Conservation (phyloP, 208 protist genomes). For the Leptomonas pyrrhocoris region DNA sequence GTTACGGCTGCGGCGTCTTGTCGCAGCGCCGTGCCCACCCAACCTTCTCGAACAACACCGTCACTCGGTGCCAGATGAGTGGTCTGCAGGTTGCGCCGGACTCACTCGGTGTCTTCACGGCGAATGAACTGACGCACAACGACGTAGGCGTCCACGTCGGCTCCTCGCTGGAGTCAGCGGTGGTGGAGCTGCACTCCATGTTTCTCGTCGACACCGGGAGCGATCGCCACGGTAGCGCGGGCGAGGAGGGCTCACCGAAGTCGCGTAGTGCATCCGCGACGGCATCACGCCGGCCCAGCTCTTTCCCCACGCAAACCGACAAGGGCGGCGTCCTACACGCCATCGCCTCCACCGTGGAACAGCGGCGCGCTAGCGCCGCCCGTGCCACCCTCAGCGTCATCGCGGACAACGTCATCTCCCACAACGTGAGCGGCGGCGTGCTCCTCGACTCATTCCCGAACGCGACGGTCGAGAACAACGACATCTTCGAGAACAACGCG, state of each 20-base stretch:
- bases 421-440: slow-evolving; percentile 72
- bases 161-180: slow-evolving; percentile 44
- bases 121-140: slow-evolving; percentile 71
- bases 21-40: slow-evolving; percentile 64
- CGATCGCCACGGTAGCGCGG: not conserved
- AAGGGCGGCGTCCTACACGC: slow-evolving; percentile 32
- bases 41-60: slow-evolving; percentile 53
- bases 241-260: not conserved
- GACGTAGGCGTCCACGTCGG: slow-evolving; percentile 83
- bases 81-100: slow-evolving; percentile 65
- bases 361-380: slow-evolving; percentile 26
- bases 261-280: not conserved
- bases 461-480: slow-evolving; percentile 70
- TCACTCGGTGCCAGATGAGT: slow-evolving; percentile 52
- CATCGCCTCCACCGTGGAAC: slow-evolving; percentile 25
- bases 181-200: slow-evolving; percentile 55
- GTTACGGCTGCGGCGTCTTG: slow-evolving; percentile 69
- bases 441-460: slow-evolving; percentile 52
- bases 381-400: slow-evolving; percentile 40
- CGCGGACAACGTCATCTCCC: slow-evolving; percentile 54
- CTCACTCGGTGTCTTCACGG: slow-evolving; percentile 48
- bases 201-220: slow-evolving; percentile 24
- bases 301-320: slow-evolving; percentile 12
- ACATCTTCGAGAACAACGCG: slow-evolving; percentile 66
- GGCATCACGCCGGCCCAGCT: slow-evolving; percentile 8